Percentiles rank a stretch among this genome's conserved stretches.
phyloP scores from a whole-genome alignment of 2,329 filamentous ascomycete genomes.

The Teratosphaeria epicoccoides region DNA sequence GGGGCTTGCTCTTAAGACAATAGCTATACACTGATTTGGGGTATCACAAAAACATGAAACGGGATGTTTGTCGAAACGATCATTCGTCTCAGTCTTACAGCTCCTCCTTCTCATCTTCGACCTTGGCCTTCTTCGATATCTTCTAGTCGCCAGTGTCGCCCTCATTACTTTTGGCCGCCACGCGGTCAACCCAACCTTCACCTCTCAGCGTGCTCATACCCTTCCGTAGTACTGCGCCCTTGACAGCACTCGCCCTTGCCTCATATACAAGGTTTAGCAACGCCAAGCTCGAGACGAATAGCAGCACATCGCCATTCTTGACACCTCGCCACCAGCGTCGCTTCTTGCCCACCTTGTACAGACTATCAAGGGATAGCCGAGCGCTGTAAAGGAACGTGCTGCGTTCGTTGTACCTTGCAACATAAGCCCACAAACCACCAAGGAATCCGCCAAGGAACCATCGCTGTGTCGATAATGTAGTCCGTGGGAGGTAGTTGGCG shows the following conservation, averaged over 20 bases:
- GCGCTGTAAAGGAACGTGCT: conserved; percentile 69
- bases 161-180: neutral
- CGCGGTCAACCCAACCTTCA: conserved; percentile 57
- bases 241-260: conserved; percentile 55
- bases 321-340: conserved; percentile 76
- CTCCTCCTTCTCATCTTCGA: conserved; percentile 15
- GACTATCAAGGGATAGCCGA: conserved; percentile 65
- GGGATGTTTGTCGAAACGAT: too few relatives aligned
- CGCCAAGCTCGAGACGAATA: conserved; percentile 72
- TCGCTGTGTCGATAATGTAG: conserved; percentile 66
- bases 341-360: conserved; percentile 94
- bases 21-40: neutral
- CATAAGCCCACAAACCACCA: conserved; percentile 73
- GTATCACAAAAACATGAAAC: neutral
- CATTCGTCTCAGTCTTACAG: neutral
- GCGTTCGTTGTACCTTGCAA: conserved; percentile 56
- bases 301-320: conserved; percentile 69
- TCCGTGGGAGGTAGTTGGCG: conserved; percentile 64
- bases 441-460: conserved; percentile 85
- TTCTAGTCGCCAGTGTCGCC: conserved; percentile 2
- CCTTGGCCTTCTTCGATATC: neutral
- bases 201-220: conserved; percentile 63
- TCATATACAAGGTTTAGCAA: conserved; percentile 71
- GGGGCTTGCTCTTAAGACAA: neutral
- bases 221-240: conserved; percentile 58